Percentiles rank a stretch among this genome's conserved stretches.
Conservation (phyloP, 2,329 filamentous ascomycete genomes). For the Zopfia rhizophila region DNA sequence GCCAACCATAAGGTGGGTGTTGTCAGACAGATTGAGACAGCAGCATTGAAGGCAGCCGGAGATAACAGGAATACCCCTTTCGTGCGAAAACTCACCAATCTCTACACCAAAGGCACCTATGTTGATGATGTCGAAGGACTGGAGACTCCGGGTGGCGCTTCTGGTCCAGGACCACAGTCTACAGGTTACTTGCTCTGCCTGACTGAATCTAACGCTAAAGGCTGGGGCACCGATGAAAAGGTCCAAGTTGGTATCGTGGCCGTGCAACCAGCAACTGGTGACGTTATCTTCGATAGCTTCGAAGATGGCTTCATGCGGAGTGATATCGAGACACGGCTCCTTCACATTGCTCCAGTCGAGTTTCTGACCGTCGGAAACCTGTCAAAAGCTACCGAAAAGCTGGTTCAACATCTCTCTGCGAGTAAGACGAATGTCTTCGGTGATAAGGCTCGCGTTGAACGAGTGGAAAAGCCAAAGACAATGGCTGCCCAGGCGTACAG, state of each 20-base stretch:
- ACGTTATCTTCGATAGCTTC: slow-evolving; percentile 95
- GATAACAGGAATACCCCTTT: slow-evolving; percentile 96
- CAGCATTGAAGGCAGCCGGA: slow-evolving; percentile 92
- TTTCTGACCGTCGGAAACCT: slow-evolving; percentile 92
- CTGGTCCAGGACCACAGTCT: slow-evolving; percentile 65
- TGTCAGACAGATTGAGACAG: slow-evolving; percentile 93
- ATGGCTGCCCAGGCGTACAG: slow-evolving; percentile 86
- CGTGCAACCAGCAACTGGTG: slow-evolving; percentile 93
- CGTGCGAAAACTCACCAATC: slow-evolving; percentile 88
- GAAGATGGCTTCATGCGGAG: slow-evolving; percentile 98
- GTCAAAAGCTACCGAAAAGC: slow-evolving; percentile 90
- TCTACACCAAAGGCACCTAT: slow-evolving; percentile 98
- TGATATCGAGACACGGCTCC: slow-evolving; percentile 92
- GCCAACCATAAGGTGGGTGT: slow-evolving; percentile 97
- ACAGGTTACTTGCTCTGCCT: slow-evolving; percentile 94
- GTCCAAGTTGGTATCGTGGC: slow-evolving; percentile 92
- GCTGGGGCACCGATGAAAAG: slow-evolving; percentile 87
- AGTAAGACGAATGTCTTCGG: slow-evolving; percentile 92
- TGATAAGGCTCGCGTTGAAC: slow-evolving; percentile 87
- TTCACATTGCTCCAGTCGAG: slow-evolving; percentile 96
- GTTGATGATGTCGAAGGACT: slow-evolving; percentile 91
- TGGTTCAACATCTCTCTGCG: slow-evolving; percentile 88
- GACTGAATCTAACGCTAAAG: slow-evolving; percentile 83
- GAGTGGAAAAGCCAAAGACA: slow-evolving; percentile 78
- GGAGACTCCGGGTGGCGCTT: slow-evolving; percentile 59